Evolutionary conservation across 1,284 basidiomycete genomes (phyloP), one percentile per base, ranked within the genome.

Genomic region (Apiotrichum laibachii): DNA sequence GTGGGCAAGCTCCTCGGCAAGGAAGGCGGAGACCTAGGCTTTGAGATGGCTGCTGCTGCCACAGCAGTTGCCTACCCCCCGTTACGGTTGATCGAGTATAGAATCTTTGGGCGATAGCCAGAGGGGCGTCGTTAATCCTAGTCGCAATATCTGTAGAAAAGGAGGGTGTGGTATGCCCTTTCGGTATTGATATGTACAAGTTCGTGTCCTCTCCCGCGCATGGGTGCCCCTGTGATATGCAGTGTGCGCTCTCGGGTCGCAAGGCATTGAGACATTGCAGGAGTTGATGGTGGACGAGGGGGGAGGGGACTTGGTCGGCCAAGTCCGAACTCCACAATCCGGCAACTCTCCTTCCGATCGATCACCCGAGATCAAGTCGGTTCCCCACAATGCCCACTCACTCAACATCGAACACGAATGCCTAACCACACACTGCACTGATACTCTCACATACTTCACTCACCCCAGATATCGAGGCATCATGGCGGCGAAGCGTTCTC

Each of bases 11-110:
- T 78, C 54, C 80, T 82, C 6, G 81, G 82, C 11, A 61, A 64
- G 11, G 79, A 73, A 46, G 83, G 84, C 22, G 83, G 82, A 0
- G 84, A 85, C 66, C 76, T 85, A 22, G 84, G 85, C 15, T 85
- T 86, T 59, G 84, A 86, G 77, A 80, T 84, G 59, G 55, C 66
- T 40, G 68, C 66, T 2, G 64, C 55, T 6, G 52, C 65, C 10
- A 64, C 70, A 0, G 62, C 61, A 1, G 47, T 76, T 31, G 39
- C 68, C 1, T 76, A 74, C 40, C 67, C 68, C 12, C 63, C 69
- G 1, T 60, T 75, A 49, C 55, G 75, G 31, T 66, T 61, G 46
- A 45, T 73, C 35, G 75, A 76, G 60, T 60, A 65, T 45, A 59
- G 49, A 33, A 58, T 61, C 43, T 68, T 69, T 50, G 62, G 61